phyloP scores from a whole-genome alignment of 805 yeast genomes.

The Myxozyma kluyveri region DNA sequence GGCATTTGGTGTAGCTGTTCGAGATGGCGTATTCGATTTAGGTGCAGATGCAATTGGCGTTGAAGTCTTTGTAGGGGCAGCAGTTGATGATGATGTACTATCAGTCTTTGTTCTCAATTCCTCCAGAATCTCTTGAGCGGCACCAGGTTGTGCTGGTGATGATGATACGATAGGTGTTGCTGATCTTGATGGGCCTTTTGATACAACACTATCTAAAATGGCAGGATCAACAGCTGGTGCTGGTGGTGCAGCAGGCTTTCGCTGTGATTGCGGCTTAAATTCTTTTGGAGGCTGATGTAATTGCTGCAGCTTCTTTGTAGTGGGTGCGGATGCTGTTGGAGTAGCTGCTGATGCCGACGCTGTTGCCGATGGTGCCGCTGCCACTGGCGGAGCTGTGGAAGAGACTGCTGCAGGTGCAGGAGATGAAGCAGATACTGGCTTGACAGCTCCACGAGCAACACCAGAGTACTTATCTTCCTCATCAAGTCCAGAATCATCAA shows the following conservation, averaged over 20 bases:
- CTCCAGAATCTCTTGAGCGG: conserved; percentile 8
- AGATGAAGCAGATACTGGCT: conserved; percentile 3
- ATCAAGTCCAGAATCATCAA: conserved; percentile 84
- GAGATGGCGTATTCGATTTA: not conserved
- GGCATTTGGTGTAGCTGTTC: not conserved
- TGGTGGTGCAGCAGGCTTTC: conserved; percentile 25
- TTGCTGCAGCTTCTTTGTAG: conserved; percentile 19
- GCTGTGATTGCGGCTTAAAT: too few species aligned
- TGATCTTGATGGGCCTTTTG: not conserved
- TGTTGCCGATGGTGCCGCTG: conserved; percentile 8
- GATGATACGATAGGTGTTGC: conserved; percentile 1
- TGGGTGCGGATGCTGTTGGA: not conserved
- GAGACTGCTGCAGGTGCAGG: too few species aligned
- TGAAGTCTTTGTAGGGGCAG: not conserved
- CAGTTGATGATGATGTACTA: not conserved
- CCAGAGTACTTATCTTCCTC: conserved; percentile 97
- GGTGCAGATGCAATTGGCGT: not conserved
- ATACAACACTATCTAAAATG: conserved; percentile 1
- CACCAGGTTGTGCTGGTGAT: conserved; percentile 5
- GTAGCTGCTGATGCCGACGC: conserved; percentile 1
- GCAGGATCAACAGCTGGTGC: conserved; percentile 22
- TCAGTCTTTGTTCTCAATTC: conserved; percentile 2
- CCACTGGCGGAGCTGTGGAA: too few species aligned
- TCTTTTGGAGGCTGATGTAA: conserved; percentile 15
- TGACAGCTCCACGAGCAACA: conserved; percentile 63